These are phyloP conservation scores for Boletus speciosus DNA, from an alignment of 768 basidiomycete genomes.

Conservation along the genomic window DNA sequence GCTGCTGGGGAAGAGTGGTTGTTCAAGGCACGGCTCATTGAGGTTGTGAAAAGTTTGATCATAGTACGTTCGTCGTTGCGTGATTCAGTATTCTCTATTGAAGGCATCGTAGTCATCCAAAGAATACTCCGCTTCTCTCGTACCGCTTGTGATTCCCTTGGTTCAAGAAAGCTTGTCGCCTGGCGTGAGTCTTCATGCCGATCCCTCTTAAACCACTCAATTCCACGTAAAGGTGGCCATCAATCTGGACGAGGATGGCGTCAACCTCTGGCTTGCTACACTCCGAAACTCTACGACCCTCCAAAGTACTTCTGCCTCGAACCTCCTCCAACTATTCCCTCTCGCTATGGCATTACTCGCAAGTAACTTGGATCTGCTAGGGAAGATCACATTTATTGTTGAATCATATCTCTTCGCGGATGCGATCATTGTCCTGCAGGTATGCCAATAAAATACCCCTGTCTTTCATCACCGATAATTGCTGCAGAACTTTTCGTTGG, in stretches of 20 bases:
- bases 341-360: conserved; percentile 56
- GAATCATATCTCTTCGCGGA: conserved; percentile 82
- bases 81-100: neutral
- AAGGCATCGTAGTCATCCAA: conserved; percentile 54
- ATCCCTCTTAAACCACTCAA: neutral
- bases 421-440: conserved; percentile 58
- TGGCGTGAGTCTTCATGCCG: conserved; percentile 36
- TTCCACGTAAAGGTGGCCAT: conserved; percentile 48
- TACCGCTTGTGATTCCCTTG: conserved; percentile 56
- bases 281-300: conserved; percentile 62
- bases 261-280: conserved; percentile 71
- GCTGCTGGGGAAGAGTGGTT: conserved; percentile 64
- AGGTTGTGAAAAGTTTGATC: conserved; percentile 65
- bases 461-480: conserved; percentile 1
- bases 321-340: conserved; percentile 65
- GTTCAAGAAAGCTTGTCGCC: conserved; percentile 62
- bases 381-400: conserved; percentile 59
- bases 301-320: conserved; percentile 44
- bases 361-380: conserved; percentile 71
- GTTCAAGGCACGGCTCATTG: conserved; percentile 68
- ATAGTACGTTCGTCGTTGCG: conserved; percentile 42
- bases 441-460: conserved; percentile 28
- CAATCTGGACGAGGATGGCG: conserved; percentile 74
- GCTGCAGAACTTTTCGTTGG: conserved; percentile 48
- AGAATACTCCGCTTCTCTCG: conserved; percentile 54